Conservation (phyloP, 2,329 filamentous ascomycete genomes). For the Aspergillus viridinutans region DNA sequence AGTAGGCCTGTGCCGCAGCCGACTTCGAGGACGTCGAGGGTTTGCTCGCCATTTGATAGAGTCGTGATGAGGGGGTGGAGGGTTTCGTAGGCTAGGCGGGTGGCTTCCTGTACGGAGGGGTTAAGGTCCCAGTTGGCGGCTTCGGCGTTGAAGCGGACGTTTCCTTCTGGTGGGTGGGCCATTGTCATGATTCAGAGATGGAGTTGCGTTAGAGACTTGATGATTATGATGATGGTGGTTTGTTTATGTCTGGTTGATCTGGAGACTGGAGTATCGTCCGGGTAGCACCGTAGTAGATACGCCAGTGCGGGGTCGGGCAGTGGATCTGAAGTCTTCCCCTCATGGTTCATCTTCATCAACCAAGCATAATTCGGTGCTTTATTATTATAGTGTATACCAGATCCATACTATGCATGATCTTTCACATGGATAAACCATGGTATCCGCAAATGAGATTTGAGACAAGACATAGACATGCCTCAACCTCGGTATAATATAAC, state of each 20-base stretch:
- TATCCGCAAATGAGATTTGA: neutral
- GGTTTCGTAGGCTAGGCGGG: slow-evolving; percentile 43
- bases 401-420: too few species aligned
- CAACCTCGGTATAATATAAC: neutral
- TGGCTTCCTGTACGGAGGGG: slow-evolving; percentile 46
- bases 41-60: slow-evolving; percentile 7
- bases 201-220: neutral
- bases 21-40: slow-evolving; percentile 51
- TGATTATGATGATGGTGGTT: neutral
- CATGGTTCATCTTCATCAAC: too few species aligned
- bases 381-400: too few species aligned
- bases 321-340: too few species aligned
- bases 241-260: neutral
- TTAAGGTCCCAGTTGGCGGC: slow-evolving; percentile 54
- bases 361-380: too few species aligned
- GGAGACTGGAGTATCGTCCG: neutral
- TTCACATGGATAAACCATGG: too few species aligned
- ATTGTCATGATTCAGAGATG: neutral
- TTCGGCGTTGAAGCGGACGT: slow-evolving; percentile 52
- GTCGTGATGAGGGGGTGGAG: slow-evolving; percentile 32
- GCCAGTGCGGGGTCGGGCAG: too few species aligned
- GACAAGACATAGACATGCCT: neutral
- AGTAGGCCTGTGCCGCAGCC: slow-evolving; percentile 56
- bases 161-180: slow-evolving; percentile 16
- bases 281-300: too few species aligned